phyloP scores from a whole-genome alignment of 2,329 filamentous ascomycete species.

The Pseudogymnoascus sp. region DNA sequence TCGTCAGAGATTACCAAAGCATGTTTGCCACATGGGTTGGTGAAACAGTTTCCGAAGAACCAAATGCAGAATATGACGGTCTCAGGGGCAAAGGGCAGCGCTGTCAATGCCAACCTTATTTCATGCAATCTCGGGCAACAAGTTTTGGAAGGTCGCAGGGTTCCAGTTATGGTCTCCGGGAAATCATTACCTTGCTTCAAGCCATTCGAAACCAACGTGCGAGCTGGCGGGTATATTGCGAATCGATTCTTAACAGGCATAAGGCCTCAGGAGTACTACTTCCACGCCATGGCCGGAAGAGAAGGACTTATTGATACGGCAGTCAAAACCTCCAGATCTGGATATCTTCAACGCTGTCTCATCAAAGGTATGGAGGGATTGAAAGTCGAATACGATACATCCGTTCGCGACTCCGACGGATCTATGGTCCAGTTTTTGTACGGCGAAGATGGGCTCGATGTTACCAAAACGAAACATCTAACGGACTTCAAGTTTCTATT shows the following conservation, averaged over 20 bases:
- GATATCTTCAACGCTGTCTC: conserved; percentile 91
- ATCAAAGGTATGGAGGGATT: conserved; percentile 98
- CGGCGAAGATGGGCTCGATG: conserved; percentile 90
- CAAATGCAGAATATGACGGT: conserved; percentile 99
- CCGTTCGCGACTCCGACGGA: conserved; percentile 89
- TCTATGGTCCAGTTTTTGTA: conserved; percentile 92
- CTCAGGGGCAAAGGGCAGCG: conserved; percentile 86
- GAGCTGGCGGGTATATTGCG: conserved; percentile 87
- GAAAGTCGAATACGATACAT: conserved; percentile 85
- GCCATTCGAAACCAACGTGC: conserved; percentile 79
- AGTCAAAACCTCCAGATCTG: conserved; percentile 94
- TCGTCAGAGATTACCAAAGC: conserved; percentile 71
- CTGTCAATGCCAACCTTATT: conserved; percentile 94
- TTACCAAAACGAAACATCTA: conserved; percentile 88
- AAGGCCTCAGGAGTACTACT: conserved; percentile 95
- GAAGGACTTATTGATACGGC: conserved; percentile 98
- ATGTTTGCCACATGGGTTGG: conserved; percentile 74
- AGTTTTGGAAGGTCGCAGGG: conserved; percentile 86
- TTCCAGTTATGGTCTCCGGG: conserved; percentile 95
- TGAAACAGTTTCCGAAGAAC: conserved; percentile 90
- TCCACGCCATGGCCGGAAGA: conserved; percentile 98
- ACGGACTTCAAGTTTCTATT: conserved; percentile 85
- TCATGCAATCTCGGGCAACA: conserved; percentile 97
- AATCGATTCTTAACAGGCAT: conserved; percentile 98
- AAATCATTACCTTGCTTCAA: conserved; percentile 93